These are phyloP conservation scores for Saturnispora diversa DNA, from an alignment of 805 yeast species.

Conservation along the genomic window DNA sequence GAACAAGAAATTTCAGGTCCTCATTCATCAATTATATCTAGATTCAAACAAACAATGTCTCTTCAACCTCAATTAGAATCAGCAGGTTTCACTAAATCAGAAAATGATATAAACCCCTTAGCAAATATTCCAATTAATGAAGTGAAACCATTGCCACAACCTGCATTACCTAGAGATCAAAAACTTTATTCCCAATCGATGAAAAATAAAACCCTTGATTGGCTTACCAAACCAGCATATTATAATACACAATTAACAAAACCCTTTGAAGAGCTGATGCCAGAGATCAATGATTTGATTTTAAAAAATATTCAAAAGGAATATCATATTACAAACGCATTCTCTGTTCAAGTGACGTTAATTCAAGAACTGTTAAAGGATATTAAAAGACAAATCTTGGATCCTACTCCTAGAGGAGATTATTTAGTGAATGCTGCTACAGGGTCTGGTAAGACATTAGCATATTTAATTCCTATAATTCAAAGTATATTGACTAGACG, in stretches of 20 bases:
- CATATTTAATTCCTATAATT: slow-evolving; percentile 77
- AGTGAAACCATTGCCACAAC: slow-evolving; percentile 80
- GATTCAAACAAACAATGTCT: slow-evolving; percentile 41
- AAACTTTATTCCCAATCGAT: slow-evolving; percentile 29
- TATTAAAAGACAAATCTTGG: slow-evolving; percentile 30
- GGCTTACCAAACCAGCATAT: slow-evolving; percentile 62
- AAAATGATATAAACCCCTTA: slow-evolving; percentile 18
- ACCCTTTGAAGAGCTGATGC: slow-evolving; percentile 42
- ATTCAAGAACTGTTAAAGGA: slow-evolving; percentile 45
- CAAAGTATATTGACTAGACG: slow-evolving; percentile 39
- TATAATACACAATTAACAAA: slow-evolving; percentile 39
- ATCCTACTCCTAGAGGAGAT: slow-evolving; percentile 61
- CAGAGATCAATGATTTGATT: slow-evolving; percentile 35
- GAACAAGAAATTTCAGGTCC: slow-evolving; percentile 17
- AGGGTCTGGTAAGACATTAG: slow-evolving; percentile 92
- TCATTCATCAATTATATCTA: slow-evolving; percentile 43
- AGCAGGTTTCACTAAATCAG: slow-evolving; percentile 15
- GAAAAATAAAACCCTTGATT: slow-evolving; percentile 39
- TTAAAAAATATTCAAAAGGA: slow-evolving; percentile 37
- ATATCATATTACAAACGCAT: slow-evolving; percentile 48
- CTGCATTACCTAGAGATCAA: slow-evolving; percentile 52
- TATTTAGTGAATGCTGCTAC: slow-evolving; percentile 87
- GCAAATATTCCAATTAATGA: slow-evolving; percentile 28
- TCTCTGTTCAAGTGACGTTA: slow-evolving; percentile 69
- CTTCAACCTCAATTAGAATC: slow-evolving; percentile 19